Base-by-base conservation (phyloP, 371 early-diverging fungal genomes). In the Amoeboaphelidium occidentale region DNA sequence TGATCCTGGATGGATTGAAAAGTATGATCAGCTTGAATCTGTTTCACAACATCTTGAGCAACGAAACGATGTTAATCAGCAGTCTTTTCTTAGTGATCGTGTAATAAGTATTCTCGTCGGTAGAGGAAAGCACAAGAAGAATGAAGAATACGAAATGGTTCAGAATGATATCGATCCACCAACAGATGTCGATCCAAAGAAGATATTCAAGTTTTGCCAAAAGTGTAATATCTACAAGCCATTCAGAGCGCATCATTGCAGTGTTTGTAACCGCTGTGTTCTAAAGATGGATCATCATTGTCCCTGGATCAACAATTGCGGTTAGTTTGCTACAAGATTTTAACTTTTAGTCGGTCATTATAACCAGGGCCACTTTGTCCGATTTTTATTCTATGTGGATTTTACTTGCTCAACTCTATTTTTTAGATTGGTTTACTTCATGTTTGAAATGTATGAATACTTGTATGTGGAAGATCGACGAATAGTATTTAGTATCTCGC, bases 211-310 rank as follows among this genome's bases (percentile, higher is more conserved):
- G 39, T 48, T 53, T 23, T 68, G 68, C 48, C 25, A 46, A n/a
- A 57, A 53, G 14, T 70, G 70, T 48, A 53, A 59, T 6, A 64
- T 60, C 14, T 63, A 63, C 45, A 66, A 68, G 50, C 70, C 70
- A 13, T 56, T 58, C 25, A 27, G 70, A 26, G 47, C 61, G 13
- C 66, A 68, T 51, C 70, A 70, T 47, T 70, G 70, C 48, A 26
- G 22, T 13, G 49, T 21, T 55, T 69, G 68, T 48, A 54, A 60
- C 23, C 50, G 55, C 49, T 70, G 70, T 54, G 55, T 57, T 45
- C 56, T 67, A 14, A 57, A 58, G 48, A 58, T 58, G 58, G 64
- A 66, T 51, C 66, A 66, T 51, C 65, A 69, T 47, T 63, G 63
- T 49, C 3, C n/a, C 0, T 48, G 57, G 42, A 27, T 62, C 13